Conservation (phyloP, 306 rosid genomes). For the Malus fusca region DNA sequence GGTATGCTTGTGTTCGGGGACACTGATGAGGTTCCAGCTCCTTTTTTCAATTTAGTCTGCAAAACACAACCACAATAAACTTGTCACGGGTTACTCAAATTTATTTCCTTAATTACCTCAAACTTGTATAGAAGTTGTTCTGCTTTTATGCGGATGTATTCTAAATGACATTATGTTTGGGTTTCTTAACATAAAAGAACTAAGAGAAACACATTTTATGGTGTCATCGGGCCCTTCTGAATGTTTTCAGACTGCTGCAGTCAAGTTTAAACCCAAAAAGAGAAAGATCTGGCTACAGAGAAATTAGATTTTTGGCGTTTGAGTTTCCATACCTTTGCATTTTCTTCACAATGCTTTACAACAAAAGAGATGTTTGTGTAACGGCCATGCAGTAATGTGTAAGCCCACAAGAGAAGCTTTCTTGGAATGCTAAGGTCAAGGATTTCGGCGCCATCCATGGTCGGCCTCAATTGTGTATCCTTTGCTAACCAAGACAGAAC, state of each 20-base stretch:
- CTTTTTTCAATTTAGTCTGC: slow-evolving; percentile 87
- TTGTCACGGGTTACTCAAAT: background rate
- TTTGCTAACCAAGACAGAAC: slow-evolving; percentile 47
- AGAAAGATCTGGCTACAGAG: too few relatives aligned
- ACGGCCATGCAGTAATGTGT: slow-evolving; percentile 61
- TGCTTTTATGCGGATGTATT: background rate
- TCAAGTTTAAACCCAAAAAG: too few relatives aligned
- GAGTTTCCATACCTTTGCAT: slow-evolving; percentile 61
- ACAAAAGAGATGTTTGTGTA: slow-evolving; percentile 67
- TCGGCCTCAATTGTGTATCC: slow-evolving; percentile 48
- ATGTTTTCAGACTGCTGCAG: background rate
- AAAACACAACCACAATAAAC: slow-evolving; percentile 17
- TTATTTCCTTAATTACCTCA: background rate
- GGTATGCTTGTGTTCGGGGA: slow-evolving; percentile 29
- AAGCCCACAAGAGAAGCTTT: slow-evolving; percentile 98
- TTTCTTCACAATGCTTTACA: slow-evolving; percentile 94
- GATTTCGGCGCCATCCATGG: slow-evolving; percentile 54
- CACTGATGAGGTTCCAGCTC: slow-evolving; percentile 45
- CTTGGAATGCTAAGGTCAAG: slow-evolving; percentile 94
- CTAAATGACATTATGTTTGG: background rate
- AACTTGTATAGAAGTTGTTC: background rate
- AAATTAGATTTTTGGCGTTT: too few relatives aligned
- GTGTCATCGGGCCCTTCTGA: background rate
- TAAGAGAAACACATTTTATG: background rate
- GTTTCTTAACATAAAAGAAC: background rate